phyloP scores from a whole-genome alignment of 225 moss, liverwort and hornwort species.

The Ulota crispa region DNA sequence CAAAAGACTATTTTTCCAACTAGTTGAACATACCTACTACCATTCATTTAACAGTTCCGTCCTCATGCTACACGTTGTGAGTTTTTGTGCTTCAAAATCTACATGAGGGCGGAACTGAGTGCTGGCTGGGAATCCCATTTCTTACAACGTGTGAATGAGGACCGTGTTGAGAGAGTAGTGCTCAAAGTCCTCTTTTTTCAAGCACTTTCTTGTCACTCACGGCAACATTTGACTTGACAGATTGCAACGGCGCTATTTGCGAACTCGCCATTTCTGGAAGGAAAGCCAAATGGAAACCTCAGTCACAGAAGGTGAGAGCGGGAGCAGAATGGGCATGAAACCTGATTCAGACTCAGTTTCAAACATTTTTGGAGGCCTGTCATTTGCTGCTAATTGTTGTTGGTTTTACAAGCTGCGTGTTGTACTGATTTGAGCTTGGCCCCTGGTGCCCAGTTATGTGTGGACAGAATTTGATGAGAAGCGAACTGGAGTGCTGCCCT shows the following conservation, averaged over 20 bases:
- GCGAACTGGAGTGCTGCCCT: slow-evolving; percentile 75
- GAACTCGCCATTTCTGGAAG: slow-evolving; percentile 71
- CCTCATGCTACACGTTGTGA: too few species aligned
- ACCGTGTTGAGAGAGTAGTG: too few species aligned
- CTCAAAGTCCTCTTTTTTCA: too few species aligned
- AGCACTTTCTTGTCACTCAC: neutral
- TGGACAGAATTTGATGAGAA: slow-evolving; percentile 78
- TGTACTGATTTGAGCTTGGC: neutral
- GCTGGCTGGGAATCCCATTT: too few species aligned
- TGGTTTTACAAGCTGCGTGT: neutral
- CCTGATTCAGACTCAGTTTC: neutral
- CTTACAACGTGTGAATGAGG: too few species aligned
- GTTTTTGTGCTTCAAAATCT: too few species aligned
- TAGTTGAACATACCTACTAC: too few species aligned
- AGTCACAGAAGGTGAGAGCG: slow-evolving; percentile 69
- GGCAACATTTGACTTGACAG: slow-evolving; percentile 32
- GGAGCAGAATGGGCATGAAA: neutral
- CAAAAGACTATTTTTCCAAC: too few species aligned
- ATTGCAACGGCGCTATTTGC: slow-evolving; percentile 84
- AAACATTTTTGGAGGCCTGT: neutral
- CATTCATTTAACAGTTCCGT: too few species aligned
- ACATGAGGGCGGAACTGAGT: too few species aligned
- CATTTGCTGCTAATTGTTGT: neutral
- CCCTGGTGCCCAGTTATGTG: slow-evolving; percentile 47
- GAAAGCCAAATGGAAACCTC: slow-evolving; percentile 67